Percentiles rank a stretch among this genome's conserved stretches.
Evolutionary conservation across 164 flowering plant genomes (phyloP).

Genomic region (Liriodendron chinense): DNA sequence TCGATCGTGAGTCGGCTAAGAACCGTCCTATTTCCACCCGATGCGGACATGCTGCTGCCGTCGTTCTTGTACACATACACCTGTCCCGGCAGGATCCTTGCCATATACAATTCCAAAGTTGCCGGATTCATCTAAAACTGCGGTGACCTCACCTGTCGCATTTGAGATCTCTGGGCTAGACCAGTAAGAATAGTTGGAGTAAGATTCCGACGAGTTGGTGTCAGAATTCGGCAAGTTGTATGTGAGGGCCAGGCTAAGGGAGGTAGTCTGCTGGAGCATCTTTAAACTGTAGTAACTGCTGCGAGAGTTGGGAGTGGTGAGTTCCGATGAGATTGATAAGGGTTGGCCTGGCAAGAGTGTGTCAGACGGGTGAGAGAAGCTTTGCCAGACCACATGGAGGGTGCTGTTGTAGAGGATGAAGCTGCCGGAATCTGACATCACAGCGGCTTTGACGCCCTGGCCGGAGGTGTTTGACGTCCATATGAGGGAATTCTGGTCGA

Average conservation of each 20-base stretch:
- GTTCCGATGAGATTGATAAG: conserved; percentile 50
- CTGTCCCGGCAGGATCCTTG: conserved; percentile 48
- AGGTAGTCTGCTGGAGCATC: conserved; percentile 82
- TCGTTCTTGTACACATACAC: conserved; percentile 81
- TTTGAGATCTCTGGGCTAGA: conserved; percentile 65
- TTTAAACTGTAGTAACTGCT: conserved; percentile 53
- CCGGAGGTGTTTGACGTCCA: conserved; percentile 80
- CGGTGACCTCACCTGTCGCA: conserved; percentile 70
- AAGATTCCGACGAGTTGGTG: conserved; percentile 8
- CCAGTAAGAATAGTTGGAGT: conserved; percentile 68
- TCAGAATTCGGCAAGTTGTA: conserved; percentile 51
- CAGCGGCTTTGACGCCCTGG: conserved; percentile 39
- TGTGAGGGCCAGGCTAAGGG: conserved; percentile 66
- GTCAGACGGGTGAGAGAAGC: conserved; percentile 81
- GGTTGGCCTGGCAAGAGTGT: conserved; percentile 84
- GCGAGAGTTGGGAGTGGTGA: conserved; percentile 40
- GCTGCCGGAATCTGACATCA: conserved; percentile 75
- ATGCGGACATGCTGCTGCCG: conserved; percentile 39
- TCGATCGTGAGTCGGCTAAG: conserved; percentile 59
- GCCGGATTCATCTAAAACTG: conserved; percentile 59
- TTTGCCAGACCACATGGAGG: conserved; percentile 49
- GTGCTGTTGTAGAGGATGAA: conserved; percentile 42
- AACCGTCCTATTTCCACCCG: conserved; percentile 28
- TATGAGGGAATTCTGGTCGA: conserved; percentile 31
- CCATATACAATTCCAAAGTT: conserved; percentile 83